Evolutionary conservation across 306 rosid species (phyloP), one percentile per base, ranked within the genome.

Genomic region (Cajanus cajan): DNA sequence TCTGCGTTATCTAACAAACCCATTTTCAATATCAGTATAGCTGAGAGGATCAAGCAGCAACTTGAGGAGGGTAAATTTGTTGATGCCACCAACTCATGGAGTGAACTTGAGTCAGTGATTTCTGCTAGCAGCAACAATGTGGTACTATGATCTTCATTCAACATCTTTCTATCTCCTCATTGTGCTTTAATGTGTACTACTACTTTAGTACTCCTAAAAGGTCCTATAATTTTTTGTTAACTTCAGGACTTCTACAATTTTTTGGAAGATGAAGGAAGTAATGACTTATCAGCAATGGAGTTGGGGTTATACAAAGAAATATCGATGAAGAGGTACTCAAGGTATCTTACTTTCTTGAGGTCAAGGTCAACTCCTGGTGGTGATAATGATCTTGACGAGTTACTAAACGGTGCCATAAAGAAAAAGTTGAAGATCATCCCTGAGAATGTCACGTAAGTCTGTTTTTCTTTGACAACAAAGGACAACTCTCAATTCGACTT

Each of bases 201-300:
- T 59, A 8, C 21, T 28, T 28, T 3, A 28, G 31, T 22, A 21
- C 70, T 68, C 45, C 24, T 62, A 13, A 74, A 13, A 43, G 10
- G 33, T 75, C 22, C 59, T 52, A 5, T 2, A 12, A 37, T 16
- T 13, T 71, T 70, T 85, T 54, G 24, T 51, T 34, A 70, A 68
- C 48, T 78, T 24, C 82, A 95, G 98, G 92, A 93, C 80, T 89
- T 95, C 31, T 95, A 95, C 71, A 93, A 95, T 71, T 84, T 95
- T 22, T 40, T 95, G 59, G 24, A 66, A 82, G 98, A 93, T 80
- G 12, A 71, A 0, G 89, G 86, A 62, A 62, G 79, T 71, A 87
- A 5, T 40, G 71, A 66, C 28, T 5, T 70, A 24, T 51, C 84
- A 77, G 76, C 87, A 33, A 57, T 14, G 59, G 84, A 73, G 25